These are phyloP conservation scores for Penicillium argentinense DNA, from an alignment of 495 filamentous ascomycete species.

Conservation along the genomic window DNA sequence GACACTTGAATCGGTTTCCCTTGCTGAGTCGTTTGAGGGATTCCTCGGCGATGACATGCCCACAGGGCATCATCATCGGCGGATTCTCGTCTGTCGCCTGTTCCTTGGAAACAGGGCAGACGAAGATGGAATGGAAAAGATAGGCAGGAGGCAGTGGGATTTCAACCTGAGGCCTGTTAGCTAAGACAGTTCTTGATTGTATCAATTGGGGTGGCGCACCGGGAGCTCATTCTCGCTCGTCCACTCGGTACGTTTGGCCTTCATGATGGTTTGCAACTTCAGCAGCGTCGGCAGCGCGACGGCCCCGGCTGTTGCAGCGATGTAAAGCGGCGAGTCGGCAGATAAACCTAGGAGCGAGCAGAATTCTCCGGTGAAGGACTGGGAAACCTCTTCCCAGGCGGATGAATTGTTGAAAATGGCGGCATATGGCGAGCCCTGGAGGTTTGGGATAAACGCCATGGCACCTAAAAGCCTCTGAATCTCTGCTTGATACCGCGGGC, in stretches of 20 bases:
- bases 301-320: slow-evolving; percentile 86
- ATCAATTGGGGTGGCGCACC: slow-evolving; percentile 37
- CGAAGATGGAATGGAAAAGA: slow-evolving; percentile 94
- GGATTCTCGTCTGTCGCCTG: slow-evolving; percentile 92
- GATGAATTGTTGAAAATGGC: slow-evolving; percentile 67
- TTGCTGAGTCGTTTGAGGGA: slow-evolving; percentile 75
- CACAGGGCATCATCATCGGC: slow-evolving; percentile 97
- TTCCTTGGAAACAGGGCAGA: slow-evolving; percentile 95
- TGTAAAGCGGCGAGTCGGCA: slow-evolving; percentile 85
- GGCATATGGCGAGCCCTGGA: slow-evolving; percentile 71
- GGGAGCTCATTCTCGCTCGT: slow-evolving; percentile 87
- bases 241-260: slow-evolving; percentile 89
- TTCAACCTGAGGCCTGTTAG: slow-evolving; percentile 61
- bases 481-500: slow-evolving; percentile 67
- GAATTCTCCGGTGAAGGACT: slow-evolving; percentile 89
- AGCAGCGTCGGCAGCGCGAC: slow-evolving; percentile 83
- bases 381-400: slow-evolving; percentile 77
- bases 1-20: slow-evolving; percentile 84
- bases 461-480: slow-evolving; percentile 74
- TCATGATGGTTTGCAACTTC: slow-evolving; percentile 80
- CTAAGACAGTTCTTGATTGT: background rate
- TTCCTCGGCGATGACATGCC: slow-evolving; percentile 89
- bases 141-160: slow-evolving; percentile 83
- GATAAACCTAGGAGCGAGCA: slow-evolving; percentile 87
- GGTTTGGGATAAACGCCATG: slow-evolving; percentile 72